Evolutionary conservation across 2,329 filamentous ascomycete genomes (phyloP).

Genomic region (Ciborinia camelliae): DNA sequence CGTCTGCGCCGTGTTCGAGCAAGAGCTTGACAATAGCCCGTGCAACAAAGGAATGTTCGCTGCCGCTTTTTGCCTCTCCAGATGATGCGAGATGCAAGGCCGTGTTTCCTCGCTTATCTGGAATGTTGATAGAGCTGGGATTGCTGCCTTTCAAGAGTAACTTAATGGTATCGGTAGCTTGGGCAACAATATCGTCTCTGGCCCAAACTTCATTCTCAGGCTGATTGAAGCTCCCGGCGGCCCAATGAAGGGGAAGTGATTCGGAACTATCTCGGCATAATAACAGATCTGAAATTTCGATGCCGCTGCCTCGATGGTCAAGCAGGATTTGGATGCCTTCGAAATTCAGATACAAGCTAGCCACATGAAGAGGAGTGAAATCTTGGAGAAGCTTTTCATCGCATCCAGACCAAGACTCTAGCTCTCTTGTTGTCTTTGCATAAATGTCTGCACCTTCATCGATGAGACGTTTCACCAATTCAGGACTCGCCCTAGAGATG

Average conservation of each 20-base stretch:
- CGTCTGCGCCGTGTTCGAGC: conserved; percentile 27
- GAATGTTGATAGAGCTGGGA: conserved; percentile 25
- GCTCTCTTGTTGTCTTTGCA: not conserved
- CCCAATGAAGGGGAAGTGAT: conserved; percentile 23
- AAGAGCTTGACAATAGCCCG: conserved; percentile 23
- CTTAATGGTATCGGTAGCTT: conserved; percentile 24
- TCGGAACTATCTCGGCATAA: not conserved
- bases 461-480: not conserved
- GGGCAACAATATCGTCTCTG: conserved; percentile 22
- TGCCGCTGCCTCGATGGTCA: conserved; percentile 21
- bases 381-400: conserved; percentile 1
- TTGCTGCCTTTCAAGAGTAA: conserved; percentile 26
- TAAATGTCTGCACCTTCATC: not conserved
- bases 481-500: not conserved
- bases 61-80: conserved; percentile 22
- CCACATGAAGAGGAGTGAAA: conserved; percentile 22
- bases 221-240: conserved; percentile 21
- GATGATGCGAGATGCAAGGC: conserved; percentile 24
- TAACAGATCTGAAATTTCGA: conserved; percentile 21
- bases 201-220: conserved; percentile 20
- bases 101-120: conserved; percentile 26
- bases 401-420: not conserved
- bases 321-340: conserved; percentile 23
- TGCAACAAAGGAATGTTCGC: conserved; percentile 9
- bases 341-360: conserved; percentile 22